Percentiles rank a stretch among this genome's conserved stretches.
Conservation (phyloP, 2,329 filamentous ascomycete genomes). For the Neurospora sp. region DNA sequence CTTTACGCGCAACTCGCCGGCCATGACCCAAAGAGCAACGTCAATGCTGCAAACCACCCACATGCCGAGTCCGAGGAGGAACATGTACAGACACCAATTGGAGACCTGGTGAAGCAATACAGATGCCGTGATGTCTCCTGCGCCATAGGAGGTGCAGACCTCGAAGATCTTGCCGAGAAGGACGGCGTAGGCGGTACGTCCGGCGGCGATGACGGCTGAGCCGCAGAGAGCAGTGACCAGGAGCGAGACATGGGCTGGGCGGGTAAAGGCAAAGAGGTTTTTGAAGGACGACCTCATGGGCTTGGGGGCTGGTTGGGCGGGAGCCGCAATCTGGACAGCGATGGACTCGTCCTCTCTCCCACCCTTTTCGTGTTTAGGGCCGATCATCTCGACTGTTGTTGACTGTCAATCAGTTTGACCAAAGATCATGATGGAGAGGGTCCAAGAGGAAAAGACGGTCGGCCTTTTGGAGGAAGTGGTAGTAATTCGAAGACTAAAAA, state of each 20-base stretch:
- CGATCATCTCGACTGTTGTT: not conserved
- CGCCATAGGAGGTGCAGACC: constrained; percentile 55
- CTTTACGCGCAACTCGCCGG: constrained; percentile 71
- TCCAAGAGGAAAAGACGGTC: not conserved
- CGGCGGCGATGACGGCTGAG: constrained; percentile 48
- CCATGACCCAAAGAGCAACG: constrained; percentile 61
- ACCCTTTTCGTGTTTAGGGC: not conserved
- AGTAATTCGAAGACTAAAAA: not conserved
- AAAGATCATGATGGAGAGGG: not conserved
- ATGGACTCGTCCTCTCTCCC: constrained; percentile 1
- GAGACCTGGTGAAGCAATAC: constrained; percentile 47
- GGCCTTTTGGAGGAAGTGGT: not conserved
- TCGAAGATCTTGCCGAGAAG: constrained; percentile 69
- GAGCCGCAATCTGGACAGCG: not conserved
- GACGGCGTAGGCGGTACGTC: constrained; percentile 56
- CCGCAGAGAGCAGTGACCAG: constrained; percentile 45
- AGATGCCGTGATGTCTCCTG: constrained; percentile 35
- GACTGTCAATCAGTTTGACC: constrained; percentile 1
- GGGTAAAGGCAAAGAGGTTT: constrained; percentile 63
- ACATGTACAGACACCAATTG: constrained; percentile 51
- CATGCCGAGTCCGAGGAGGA: constrained; percentile 50
- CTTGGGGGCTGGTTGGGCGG: not conserved
- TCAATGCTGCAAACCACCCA: constrained; percentile 60
- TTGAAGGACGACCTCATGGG: constrained; percentile 14
- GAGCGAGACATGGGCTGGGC: constrained; percentile 43